These are phyloP conservation scores for Nicotiana sylvestris DNA, from an alignment of 257 asterid species.

Conservation along the genomic window DNA sequence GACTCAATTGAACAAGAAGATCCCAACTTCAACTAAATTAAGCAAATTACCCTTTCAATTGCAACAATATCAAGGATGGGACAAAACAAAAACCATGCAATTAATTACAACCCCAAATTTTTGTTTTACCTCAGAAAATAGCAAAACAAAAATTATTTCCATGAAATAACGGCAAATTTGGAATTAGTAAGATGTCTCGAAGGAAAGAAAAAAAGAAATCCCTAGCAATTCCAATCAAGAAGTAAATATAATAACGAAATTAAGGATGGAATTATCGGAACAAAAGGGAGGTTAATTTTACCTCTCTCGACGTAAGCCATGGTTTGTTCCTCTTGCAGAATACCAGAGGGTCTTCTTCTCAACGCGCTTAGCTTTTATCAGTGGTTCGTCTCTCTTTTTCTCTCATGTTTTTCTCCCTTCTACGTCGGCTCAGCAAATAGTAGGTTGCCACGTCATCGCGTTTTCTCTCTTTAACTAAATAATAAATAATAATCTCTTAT, in stretches of 20 bases:
- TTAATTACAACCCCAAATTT: not conserved
- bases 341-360: not conserved
- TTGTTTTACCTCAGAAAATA: not conserved
- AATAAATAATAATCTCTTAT: too few species aligned
- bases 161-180: not conserved
- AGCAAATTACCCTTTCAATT: not conserved
- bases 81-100: not conserved
- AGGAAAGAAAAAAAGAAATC: not conserved
- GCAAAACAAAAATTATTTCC: not conserved
- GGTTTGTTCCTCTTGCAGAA: slow-evolving; percentile 9
- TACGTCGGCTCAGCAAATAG: not conserved
- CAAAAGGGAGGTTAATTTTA: not conserved
- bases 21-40: not conserved
- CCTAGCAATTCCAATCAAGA: not conserved
- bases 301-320: slow-evolving; percentile 90
- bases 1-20: not conserved
- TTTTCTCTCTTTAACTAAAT: not conserved
- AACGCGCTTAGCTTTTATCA: not conserved
- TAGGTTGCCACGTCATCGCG: not conserved
- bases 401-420: not conserved
- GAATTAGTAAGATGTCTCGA: not conserved
- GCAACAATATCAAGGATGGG: not conserved
- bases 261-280: not conserved
- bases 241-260: not conserved
- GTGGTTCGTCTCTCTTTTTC: not conserved